These are phyloP conservation scores for Scheffersomyces coipomensis DNA, from an alignment of 805 yeast species.

Conservation along the genomic window DNA sequence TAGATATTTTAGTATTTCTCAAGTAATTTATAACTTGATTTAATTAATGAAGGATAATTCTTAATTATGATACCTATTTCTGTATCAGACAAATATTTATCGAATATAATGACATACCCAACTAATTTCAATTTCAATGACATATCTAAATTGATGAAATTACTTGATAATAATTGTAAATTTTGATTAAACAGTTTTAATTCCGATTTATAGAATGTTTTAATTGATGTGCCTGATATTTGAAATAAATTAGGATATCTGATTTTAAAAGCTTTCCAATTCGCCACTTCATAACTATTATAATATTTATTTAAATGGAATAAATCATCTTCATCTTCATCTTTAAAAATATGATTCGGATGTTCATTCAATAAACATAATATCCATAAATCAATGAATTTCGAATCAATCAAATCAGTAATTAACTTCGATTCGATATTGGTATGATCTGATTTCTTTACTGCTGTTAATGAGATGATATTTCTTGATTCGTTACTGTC, in stretches of 20 bases:
- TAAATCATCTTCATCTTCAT: neutral
- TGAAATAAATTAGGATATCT: slow-evolving; percentile 26
- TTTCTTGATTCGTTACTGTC: slow-evolving; percentile 35
- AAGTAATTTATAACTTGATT: slow-evolving; percentile 5
- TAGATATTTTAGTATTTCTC: slow-evolving; percentile 2
- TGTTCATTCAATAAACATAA: slow-evolving; percentile 21
- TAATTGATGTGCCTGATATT: neutral
- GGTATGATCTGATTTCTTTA: slow-evolving; percentile 6
- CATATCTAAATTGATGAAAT: slow-evolving; percentile 2
- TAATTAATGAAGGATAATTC: slow-evolving; percentile 3
- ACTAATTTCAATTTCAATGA: slow-evolving; percentile 13
- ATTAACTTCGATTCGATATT: slow-evolving; percentile 20
- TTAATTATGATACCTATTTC: slow-evolving; percentile 12
- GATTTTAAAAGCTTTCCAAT: slow-evolving; percentile 24
- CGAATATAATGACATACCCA: slow-evolving; percentile 18
- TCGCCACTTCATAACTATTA: slow-evolving; percentile 11
- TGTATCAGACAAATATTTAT: slow-evolving; percentile 12
- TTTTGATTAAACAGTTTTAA: slow-evolving; percentile 10
- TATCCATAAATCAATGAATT: slow-evolving; percentile 49
- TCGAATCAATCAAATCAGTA: slow-evolving; percentile 42
- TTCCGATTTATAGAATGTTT: slow-evolving; percentile 5
- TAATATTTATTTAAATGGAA: neutral
- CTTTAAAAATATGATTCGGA: slow-evolving; percentile 1
- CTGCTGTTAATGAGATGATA: slow-evolving; percentile 14
- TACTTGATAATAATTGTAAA: slow-evolving; percentile 11